A percentile compares a stretch with the other conserved stretches of the same genome.
Conservation (phyloP, 1,139 yeast genomes). For the Pichiaceae sp. region DNA sequence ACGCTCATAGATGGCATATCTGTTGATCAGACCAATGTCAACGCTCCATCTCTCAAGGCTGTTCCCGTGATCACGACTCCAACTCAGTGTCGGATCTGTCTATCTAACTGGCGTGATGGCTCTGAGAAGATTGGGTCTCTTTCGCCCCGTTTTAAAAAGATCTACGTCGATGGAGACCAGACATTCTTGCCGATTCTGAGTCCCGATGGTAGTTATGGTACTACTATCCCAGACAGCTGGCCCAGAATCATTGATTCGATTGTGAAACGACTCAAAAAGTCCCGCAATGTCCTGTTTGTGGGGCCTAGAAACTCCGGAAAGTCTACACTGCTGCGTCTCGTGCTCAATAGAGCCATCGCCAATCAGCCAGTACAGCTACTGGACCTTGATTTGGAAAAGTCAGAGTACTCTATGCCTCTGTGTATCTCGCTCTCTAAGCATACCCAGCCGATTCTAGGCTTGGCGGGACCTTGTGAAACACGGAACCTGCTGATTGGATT, state of each 20-base stretch:
- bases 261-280: neutral
- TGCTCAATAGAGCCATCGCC: slow-evolving; percentile 37
- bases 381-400: slow-evolving; percentile 90
- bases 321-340: slow-evolving; percentile 55
- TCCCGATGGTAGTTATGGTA: slow-evolving; percentile 17
- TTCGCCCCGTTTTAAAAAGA: slow-evolving; percentile 41
- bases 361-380: slow-evolving; percentile 32
- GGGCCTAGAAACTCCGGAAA: slow-evolving; percentile 82
- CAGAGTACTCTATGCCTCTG: slow-evolving; percentile 72
- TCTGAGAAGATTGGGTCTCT: slow-evolving; percentile 38
- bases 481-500: slow-evolving; percentile 48
- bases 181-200: slow-evolving; percentile 5
- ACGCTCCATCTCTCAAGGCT: slow-evolving; percentile 47
- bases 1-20: neutral
- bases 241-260: neutral
- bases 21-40: slow-evolving; percentile 22
- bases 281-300: slow-evolving; percentile 29
- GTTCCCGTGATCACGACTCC: slow-evolving; percentile 42
- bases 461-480: slow-evolving; percentile 20
- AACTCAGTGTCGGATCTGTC: slow-evolving; percentile 30
- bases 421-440: slow-evolving; percentile 41
- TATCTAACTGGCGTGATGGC: slow-evolving; percentile 34
- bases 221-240: slow-evolving; percentile 7
- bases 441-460: slow-evolving; percentile 25
- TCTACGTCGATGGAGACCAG: slow-evolving; percentile 21